phyloP scores from a whole-genome alignment of 2,329 filamentous ascomycete species.

The Penicillium sp. region DNA sequence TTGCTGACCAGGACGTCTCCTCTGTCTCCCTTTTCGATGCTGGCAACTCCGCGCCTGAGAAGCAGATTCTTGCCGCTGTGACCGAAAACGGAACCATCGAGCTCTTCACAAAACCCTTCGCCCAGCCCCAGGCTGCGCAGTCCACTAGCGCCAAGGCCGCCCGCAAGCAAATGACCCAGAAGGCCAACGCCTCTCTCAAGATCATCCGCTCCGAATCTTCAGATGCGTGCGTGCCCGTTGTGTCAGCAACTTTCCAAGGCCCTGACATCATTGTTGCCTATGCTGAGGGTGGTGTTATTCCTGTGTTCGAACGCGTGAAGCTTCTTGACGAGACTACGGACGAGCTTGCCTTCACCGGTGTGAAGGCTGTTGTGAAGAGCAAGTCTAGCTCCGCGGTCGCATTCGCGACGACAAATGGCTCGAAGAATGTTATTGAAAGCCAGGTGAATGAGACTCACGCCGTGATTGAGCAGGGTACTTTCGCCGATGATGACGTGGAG shows the following conservation, averaged over 20 bases:
- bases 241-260: constrained; percentile 46
- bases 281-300: constrained; percentile 50
- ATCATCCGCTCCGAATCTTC: constrained; percentile 44
- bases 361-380: constrained; percentile 44
- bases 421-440: constrained; percentile 50
- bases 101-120: constrained; percentile 50
- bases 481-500: constrained; percentile 43
- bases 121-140: constrained; percentile 29
- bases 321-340: constrained; percentile 48
- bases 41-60: constrained; percentile 25
- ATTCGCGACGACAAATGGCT: constrained; percentile 53
- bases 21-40: constrained; percentile 37
- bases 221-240: constrained; percentile 41
- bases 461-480: constrained; percentile 51
- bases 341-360: constrained; percentile 44
- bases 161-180: constrained; percentile 46
- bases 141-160: constrained; percentile 44
- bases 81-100: constrained; percentile 51
- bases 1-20: constrained; percentile 48
- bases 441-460: constrained; percentile 59
- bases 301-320: constrained; percentile 50
- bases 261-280: constrained; percentile 48
- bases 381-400: constrained; percentile 44
- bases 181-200: constrained; percentile 45
- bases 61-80: constrained; percentile 46